Evolutionary conservation across 1,284 basidiomycete species (phyloP), one percentile per base, ranked within the genome.

Genomic region (Malassezia slooffiae): DNA sequence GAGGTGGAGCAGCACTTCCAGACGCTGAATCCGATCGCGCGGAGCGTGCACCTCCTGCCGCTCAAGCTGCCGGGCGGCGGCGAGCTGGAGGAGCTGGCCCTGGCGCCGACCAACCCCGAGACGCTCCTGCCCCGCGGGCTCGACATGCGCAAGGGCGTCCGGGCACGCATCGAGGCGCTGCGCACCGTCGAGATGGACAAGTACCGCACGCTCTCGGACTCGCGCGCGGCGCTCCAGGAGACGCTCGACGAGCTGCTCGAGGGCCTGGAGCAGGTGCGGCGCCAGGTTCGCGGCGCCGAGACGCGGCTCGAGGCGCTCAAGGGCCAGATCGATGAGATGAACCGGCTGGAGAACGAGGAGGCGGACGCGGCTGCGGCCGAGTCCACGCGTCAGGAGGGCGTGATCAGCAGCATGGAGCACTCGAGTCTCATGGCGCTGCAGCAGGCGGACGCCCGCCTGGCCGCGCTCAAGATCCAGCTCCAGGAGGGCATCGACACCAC

Each of bases 81-180:
- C 4, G 47, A 54, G 34, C 41, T 61, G 1, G 46, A 56, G 26
- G 52, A 58, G 45, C 47, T 60, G 20, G 55, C 53, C 29, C 43
- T 58, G 10, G 47, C 38, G 13, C 57, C 57, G 1, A 49, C 44
- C 8, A 52, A 57, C 22, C 52, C 55, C 1, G 33, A 52, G 16
- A 61, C 54, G 26, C 58, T 62, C 56, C 47, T 62, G 26, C 57
- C 54, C 35, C 33, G 52, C 0, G 60, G 60, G n/a, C 51, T 62
- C 19, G 53, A 59, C 33, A 47, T 59, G 34, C 54, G 51, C 41
- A 50, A 47, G 19, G 44, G 41, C 15, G 50, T 61, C 46, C 54
- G 55, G 12, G 35, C 49, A 22, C 50, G 52, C 24, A 54, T 59
- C 27, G 54, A 56, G 22, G 38, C 30, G 26, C 41, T 59, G 19